Evolutionary conservation across 2,329 filamentous ascomycete species (phyloP), one percentile per base, ranked within the genome.

Genomic region (Cadophora gregata): DNA sequence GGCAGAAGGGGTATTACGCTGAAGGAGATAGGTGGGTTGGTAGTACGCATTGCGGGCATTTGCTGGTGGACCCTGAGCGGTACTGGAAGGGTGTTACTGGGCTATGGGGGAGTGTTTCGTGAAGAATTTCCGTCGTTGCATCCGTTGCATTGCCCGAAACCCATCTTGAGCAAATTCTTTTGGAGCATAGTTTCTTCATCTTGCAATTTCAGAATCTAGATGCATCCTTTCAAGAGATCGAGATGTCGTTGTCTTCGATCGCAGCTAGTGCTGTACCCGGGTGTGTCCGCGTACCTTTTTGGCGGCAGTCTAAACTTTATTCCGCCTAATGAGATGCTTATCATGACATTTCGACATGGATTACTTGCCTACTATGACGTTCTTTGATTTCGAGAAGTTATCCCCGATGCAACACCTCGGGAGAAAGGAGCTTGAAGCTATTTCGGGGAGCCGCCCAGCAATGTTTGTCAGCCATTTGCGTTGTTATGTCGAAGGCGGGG

Each of bases 61-160:
- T 73, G 62, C 47, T 72, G 21, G 47, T 42, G 19, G 70, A 72
- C 67, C 53, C 60, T 12, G 60, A 65, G 45, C 65, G 69, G 45
- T 75, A 75, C 69, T 75, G 73, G 72, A 59, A 4, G 21, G 62
- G 68, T 62, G 71, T 75, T 60, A 24, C 67, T 61, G 67, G 56
- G 19, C 55, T 75, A 12, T 76, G 75, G 75, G 33, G 47, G 24
- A 65, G 42, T 42, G 67, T 65, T 45, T 65, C 60, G 45, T 68
- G 59, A 64, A 4, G 21, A n/a, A 27, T 29, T 14, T 36, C 12
- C 19, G 19, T 42, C 19, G 14, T 16, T 42, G 14, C 38, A 19
- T 42, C 14, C n/a, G 6, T 42, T 42, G 14, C 38, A 42, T 42
- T 42, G 38, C 14, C 38, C 16, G 19, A 42, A 16, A 42, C 38